These are phyloP conservation scores for Oidium heveae DNA, from an alignment of 2,329 filamentous ascomycete species.

Conservation along the genomic window DNA sequence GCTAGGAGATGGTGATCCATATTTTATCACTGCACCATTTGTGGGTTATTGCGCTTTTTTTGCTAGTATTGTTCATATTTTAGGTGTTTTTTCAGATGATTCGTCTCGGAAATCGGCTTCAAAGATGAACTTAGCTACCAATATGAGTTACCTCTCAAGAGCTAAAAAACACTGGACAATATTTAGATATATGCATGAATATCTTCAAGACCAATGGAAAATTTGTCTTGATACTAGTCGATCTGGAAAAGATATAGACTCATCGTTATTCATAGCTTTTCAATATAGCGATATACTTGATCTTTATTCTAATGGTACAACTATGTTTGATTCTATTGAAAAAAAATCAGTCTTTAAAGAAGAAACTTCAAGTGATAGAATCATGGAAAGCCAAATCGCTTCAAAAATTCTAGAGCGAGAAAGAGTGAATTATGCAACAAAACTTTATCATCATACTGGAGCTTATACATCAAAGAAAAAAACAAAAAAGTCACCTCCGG, in stretches of 20 bases:
- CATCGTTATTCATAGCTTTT: slow-evolving; percentile 40
- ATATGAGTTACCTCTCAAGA: slow-evolving; percentile 71
- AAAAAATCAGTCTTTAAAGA: slow-evolving; percentile 40
- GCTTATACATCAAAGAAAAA: slow-evolving; percentile 15
- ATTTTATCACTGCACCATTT: slow-evolving; percentile 71
- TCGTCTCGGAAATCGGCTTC: slow-evolving; percentile 46
- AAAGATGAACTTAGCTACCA: slow-evolving; percentile 64
- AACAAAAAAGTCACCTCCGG: slow-evolving; percentile 16
- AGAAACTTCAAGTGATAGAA: slow-evolving; percentile 65
- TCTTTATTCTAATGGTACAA: slow-evolving; percentile 77
- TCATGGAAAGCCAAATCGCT: slow-evolving; percentile 63
- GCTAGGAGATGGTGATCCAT: slow-evolving; percentile 53
- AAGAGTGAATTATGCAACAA: slow-evolving; percentile 66
- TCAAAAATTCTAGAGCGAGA: slow-evolving; percentile 55
- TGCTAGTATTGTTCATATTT: slow-evolving; percentile 82
- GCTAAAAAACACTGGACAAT: slow-evolving; percentile 98
- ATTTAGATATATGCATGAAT: slow-evolving; percentile 92
- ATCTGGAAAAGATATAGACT: slow-evolving; percentile 29
- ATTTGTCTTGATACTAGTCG: slow-evolving; percentile 60
- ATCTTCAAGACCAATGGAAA: slow-evolving; percentile 69
- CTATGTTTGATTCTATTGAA: slow-evolving; percentile 60
- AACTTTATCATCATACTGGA: slow-evolving; percentile 13
- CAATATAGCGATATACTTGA: slow-evolving; percentile 98
- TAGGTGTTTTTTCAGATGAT: slow-evolving; percentile 74
- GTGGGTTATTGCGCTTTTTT: slow-evolving; percentile 87